These are phyloP conservation scores for Botrytis sinoallii DNA, from an alignment of 2,329 filamentous ascomycete species.

Conservation along the genomic window DNA sequence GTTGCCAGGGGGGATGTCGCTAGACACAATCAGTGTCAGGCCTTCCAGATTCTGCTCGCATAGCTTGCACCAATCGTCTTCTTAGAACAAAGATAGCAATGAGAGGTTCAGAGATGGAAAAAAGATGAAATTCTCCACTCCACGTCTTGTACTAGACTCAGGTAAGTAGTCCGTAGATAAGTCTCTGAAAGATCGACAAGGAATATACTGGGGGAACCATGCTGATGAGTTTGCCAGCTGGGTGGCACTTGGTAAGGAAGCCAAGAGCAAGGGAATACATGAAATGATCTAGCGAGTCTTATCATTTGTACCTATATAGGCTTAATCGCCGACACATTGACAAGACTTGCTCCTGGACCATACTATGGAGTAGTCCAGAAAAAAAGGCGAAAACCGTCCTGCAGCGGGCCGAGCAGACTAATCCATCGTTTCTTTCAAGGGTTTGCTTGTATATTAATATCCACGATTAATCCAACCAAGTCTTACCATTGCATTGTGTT, in stretches of 20 bases:
- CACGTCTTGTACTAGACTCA: neutral
- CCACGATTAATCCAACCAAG: neutral
- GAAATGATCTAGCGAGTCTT: neutral
- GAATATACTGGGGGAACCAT: neutral
- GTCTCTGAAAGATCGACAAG: conserved; percentile 2
- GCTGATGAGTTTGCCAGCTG: conserved; percentile 13
- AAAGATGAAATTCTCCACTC: neutral
- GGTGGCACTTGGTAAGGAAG: conserved; percentile 10
- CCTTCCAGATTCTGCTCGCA: neutral
- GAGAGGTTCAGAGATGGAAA: neutral
- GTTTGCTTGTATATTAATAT: conserved; percentile 6
- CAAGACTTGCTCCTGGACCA: neutral
- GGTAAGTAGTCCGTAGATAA: neutral
- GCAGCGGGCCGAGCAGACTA: conserved; percentile 35
- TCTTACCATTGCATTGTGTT: neutral
- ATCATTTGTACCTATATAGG: neutral
- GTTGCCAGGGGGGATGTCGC: neutral
- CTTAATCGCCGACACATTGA: neutral
- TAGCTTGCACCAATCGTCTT: neutral
- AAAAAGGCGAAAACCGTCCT: conserved; percentile 28
- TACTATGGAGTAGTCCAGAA: neutral
- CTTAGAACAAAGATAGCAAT: neutral
- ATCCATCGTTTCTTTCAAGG: conserved; percentile 7
- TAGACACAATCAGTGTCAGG: neutral
- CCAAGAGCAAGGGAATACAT: neutral